phyloP scores from a whole-genome alignment of 805 yeast genomes.

The Barnettozyma wickerhamii region DNA sequence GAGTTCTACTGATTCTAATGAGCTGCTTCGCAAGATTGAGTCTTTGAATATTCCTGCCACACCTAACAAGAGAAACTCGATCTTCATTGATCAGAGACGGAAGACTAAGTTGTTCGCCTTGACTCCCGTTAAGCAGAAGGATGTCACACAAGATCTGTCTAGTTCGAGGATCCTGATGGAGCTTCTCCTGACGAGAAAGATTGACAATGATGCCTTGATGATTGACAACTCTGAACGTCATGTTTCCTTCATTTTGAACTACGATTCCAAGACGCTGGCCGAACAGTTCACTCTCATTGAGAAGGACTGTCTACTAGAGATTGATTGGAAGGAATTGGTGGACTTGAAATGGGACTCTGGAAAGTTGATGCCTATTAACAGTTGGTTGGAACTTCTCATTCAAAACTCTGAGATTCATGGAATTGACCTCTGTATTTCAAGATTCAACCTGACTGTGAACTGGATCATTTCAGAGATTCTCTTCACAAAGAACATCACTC shows the following conservation, averaged over 20 bases:
- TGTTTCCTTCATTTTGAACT: constrained; percentile 76
- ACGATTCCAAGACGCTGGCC: constrained; percentile 62
- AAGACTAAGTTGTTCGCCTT: constrained; percentile 32
- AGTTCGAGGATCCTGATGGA: constrained; percentile 35
- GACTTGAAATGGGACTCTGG: constrained; percentile 67
- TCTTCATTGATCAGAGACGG: constrained; percentile 35
- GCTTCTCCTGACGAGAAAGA: constrained; percentile 29
- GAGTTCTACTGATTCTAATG: constrained; percentile 20
- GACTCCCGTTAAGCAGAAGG: constrained; percentile 28
- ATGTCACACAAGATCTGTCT: constrained; percentile 16
- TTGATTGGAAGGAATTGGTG: constrained; percentile 89
- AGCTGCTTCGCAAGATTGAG: constrained; percentile 15
- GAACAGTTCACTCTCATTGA: constrained; percentile 86
- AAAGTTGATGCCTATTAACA: constrained; percentile 60
- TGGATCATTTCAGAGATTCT: constrained; percentile 91
- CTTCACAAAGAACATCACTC: constrained; percentile 54
- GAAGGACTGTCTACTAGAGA: constrained; percentile 72
- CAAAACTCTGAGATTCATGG: constrained; percentile 60
- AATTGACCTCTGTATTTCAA: constrained; percentile 71
- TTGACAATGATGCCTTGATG: constrained; percentile 19
- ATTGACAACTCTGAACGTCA: constrained; percentile 45
- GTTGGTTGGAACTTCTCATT: constrained; percentile 78
- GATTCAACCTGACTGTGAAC: constrained; percentile 85
- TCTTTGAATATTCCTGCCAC: constrained; percentile 16
- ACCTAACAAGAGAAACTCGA: constrained; percentile 23